These are phyloP conservation scores for Metschnikowia corniflorae DNA, from an alignment of 805 yeast species.

Conservation along the genomic window DNA sequence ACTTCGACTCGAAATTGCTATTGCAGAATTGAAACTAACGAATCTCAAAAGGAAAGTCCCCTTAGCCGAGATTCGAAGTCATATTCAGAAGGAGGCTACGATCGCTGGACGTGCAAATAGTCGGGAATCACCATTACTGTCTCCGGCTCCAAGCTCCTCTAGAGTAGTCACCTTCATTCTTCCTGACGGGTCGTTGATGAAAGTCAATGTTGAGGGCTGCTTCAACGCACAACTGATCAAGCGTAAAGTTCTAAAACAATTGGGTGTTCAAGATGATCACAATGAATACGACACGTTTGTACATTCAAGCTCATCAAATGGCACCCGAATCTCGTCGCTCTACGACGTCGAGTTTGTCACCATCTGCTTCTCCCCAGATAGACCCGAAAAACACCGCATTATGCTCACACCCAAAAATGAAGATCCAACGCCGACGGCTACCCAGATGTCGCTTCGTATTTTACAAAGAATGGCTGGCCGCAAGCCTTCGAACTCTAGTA, in stretches of 20 bases:
- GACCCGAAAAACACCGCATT: slow-evolving; percentile 65
- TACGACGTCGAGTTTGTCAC: slow-evolving; percentile 81
- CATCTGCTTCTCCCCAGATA: slow-evolving; percentile 71
- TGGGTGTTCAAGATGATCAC: slow-evolving; percentile 45
- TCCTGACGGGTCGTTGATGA: slow-evolving; percentile 67
- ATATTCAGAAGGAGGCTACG: slow-evolving; percentile 6
- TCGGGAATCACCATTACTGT: slow-evolving; percentile 1
- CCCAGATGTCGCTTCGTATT: slow-evolving; percentile 51
- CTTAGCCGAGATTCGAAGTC: slow-evolving; percentile 10
- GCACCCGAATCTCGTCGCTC: slow-evolving; percentile 38
- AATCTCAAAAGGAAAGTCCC: slow-evolving; percentile 10
- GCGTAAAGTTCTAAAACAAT: slow-evolving; percentile 57
- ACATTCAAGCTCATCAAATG: slow-evolving; percentile 29
- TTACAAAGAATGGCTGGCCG: slow-evolving; percentile 20
- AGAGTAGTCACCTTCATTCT: slow-evolving; percentile 59
- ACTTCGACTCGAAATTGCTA: slow-evolving; percentile 58
- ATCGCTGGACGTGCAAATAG: neutral
- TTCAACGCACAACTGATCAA: slow-evolving; percentile 78
- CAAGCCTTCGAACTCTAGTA: slow-evolving; percentile 18
- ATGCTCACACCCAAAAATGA: slow-evolving; percentile 65
- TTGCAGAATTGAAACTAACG: slow-evolving; percentile 40
- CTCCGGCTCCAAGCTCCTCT: slow-evolving; percentile 1
- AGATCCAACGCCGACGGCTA: slow-evolving; percentile 59
- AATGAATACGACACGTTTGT: slow-evolving; percentile 61
- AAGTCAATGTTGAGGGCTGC: slow-evolving; percentile 72